These are phyloP conservation scores for Pseudopediastrum boryanum DNA, from an alignment of 139 green algal genomes.

Conservation along the genomic window DNA sequence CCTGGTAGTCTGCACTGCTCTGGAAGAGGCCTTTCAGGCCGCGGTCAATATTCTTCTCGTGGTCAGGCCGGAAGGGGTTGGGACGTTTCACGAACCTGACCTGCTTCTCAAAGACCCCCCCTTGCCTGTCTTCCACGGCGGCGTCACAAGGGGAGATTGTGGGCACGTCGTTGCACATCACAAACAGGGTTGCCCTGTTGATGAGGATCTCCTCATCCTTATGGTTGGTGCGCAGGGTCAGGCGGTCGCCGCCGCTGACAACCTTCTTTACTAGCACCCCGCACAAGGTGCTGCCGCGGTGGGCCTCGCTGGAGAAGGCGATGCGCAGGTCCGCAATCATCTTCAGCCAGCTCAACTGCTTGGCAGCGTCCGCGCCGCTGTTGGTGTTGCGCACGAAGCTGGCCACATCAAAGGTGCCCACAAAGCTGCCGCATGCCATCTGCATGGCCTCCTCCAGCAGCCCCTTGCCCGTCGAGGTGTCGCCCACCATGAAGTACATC, in stretches of 20 bases:
- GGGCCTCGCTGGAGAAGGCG: constrained; percentile 4
- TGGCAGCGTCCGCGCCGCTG: constrained; percentile 1
- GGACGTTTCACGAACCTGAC: background rate
- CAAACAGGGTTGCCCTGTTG: constrained; percentile 9
- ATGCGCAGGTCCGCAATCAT: constrained; percentile 15
- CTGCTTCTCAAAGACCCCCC: constrained; percentile 22
- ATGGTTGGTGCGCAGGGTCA: constrained; percentile 17
- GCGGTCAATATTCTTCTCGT: background rate
- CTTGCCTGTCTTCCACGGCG: constrained; percentile 1
- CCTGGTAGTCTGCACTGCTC: no score
- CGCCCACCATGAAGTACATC: constrained; percentile 2
- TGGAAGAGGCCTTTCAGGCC: background rate
- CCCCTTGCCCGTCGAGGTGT: constrained; percentile 7
- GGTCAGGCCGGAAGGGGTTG: constrained; percentile 15
- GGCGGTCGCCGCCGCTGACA: background rate
- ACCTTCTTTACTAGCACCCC: constrained; percentile 3
- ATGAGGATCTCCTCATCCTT: constrained; percentile 1
- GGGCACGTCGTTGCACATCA: constrained; percentile 20
- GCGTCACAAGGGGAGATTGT: constrained; percentile 7
- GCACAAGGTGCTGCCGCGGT: background rate
- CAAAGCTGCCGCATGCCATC: constrained; percentile 8
- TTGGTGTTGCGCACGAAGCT: constrained; percentile 22
- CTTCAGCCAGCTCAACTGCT: constrained; percentile 24
- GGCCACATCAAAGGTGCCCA: constrained; percentile 1
- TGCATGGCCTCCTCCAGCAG: background rate